A percentile compares a stretch with the other conserved stretches of the same genome.
These are phyloP conservation scores for Populus trichocarpa DNA, from an alignment of 441 rosid species.

Conservation along the genomic window DNA sequence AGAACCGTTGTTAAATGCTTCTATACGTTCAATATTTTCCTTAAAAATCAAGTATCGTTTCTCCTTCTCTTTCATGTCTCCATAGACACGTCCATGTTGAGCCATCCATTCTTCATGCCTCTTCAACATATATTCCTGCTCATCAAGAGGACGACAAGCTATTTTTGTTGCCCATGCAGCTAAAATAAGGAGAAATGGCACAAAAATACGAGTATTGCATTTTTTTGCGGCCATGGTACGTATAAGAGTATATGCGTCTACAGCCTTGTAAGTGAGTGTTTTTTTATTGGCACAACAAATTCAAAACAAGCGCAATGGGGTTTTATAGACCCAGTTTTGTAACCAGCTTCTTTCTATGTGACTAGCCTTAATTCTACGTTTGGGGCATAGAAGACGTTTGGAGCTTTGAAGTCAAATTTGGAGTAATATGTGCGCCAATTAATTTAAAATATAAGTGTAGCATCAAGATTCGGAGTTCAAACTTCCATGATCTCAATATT, in stretches of 20 bases:
- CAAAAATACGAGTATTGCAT: background rate
- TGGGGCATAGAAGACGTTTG: slow-evolving; percentile 18
- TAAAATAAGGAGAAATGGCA: slow-evolving; percentile 28
- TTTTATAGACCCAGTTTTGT: slow-evolving; percentile 24
- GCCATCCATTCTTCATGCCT: slow-evolving; percentile 50
- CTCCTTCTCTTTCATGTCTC: slow-evolving; percentile 31
- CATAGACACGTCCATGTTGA: slow-evolving; percentile 38
- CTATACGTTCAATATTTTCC: slow-evolving; percentile 30
- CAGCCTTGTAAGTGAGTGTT: too few relatives aligned
- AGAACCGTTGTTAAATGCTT: slow-evolving; percentile 32
- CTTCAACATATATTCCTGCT: slow-evolving; percentile 24
- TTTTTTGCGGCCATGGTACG: slow-evolving; percentile 25
- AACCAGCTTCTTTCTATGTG: background rate
- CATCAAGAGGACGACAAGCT: slow-evolving; percentile 36
- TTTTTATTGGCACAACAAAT: background rate
- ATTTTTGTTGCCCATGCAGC: slow-evolving; percentile 13
- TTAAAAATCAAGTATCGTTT: slow-evolving; percentile 36
- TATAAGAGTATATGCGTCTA: background rate
- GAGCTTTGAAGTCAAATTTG: too few relatives aligned
- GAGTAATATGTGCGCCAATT: too few relatives aligned
- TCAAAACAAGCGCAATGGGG: slow-evolving; percentile 9
- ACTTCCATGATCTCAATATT: too few relatives aligned
- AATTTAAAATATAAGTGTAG: too few relatives aligned
- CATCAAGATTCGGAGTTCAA: too few relatives aligned
- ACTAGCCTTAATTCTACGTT: background rate